These are phyloP conservation scores for Podosphaera xanthii DNA, from an alignment of 2,329 filamentous ascomycete genomes.

Conservation along the genomic window DNA sequence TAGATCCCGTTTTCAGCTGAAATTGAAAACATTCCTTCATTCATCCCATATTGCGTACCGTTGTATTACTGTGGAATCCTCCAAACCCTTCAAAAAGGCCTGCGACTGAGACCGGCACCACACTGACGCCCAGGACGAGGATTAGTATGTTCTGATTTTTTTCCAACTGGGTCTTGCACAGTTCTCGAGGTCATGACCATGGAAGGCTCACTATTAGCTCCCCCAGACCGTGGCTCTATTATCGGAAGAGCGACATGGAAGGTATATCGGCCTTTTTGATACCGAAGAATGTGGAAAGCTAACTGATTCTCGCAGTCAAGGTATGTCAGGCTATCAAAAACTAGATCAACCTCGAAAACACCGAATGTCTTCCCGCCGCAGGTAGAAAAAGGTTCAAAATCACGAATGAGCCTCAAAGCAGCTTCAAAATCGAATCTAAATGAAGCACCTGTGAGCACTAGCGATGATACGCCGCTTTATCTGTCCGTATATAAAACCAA, in stretches of 20 bases:
- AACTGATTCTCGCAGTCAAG: slow-evolving; percentile 22
- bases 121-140: background rate
- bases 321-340: slow-evolving; percentile 31
- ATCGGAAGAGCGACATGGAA: slow-evolving; percentile 30
- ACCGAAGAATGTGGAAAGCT: slow-evolving; percentile 1
- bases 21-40: no score
- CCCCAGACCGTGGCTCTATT: slow-evolving; percentile 28
- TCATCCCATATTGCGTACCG: no score
- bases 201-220: slow-evolving; percentile 27
- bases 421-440: slow-evolving; percentile 13
- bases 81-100: no score
- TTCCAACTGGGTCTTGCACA: background rate
- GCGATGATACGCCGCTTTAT: slow-evolving; percentile 9
- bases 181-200: slow-evolving; percentile 18
- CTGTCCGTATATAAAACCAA: slow-evolving; percentile 18
- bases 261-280: slow-evolving; percentile 17
- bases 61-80: no score
- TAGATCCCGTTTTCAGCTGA: no score
- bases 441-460: slow-evolving; percentile 7
- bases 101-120: no score
- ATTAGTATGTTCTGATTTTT: background rate
- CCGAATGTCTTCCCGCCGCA: slow-evolving; percentile 23
- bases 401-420: slow-evolving; percentile 1
- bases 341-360: slow-evolving; percentile 19
- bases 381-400: background rate